A percentile compares a stretch with the other conserved stretches of the same genome.
phyloP scores from a whole-genome alignment of 176 grass and related monocot genomes.

The Otatea glauca region DNA sequence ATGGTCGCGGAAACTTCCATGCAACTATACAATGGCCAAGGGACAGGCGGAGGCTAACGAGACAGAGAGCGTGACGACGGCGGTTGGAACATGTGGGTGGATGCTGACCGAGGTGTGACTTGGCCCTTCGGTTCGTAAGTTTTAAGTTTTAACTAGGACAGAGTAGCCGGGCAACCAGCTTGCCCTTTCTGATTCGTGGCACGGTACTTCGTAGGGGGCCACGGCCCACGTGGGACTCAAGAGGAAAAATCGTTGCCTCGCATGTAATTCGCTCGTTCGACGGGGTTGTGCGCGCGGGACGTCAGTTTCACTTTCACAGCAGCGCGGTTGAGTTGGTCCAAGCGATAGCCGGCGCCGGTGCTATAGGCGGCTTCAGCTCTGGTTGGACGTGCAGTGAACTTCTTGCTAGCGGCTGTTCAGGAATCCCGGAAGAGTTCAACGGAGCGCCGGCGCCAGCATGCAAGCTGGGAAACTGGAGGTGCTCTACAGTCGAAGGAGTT shows the following conservation, averaged over 20 bases:
- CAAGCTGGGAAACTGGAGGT: not conserved
- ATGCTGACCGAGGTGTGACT: not conserved
- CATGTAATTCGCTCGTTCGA: not conserved
- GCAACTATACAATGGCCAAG: not conserved
- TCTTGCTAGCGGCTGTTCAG: not conserved
- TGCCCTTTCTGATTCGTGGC: too few relatives aligned
- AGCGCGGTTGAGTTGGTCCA: not conserved
- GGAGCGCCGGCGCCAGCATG: not conserved
- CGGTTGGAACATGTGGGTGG: not conserved
- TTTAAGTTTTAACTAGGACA: too few relatives aligned
- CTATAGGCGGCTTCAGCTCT: not conserved
- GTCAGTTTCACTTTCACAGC: not conserved
- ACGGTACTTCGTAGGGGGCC: not conserved
- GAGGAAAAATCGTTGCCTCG: not conserved
- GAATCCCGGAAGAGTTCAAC: not conserved
- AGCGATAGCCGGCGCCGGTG: not conserved
- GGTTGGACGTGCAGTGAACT: not conserved
- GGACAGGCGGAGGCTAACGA: not conserved
- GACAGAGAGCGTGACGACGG: not conserved
- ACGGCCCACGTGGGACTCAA: not conserved
- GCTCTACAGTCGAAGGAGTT: too few relatives aligned
- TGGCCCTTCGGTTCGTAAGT: too few relatives aligned
- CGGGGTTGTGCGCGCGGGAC: not conserved
- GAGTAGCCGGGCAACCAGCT: too few relatives aligned
- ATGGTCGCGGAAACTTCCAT: not conserved